Base-by-base conservation (phyloP, 2,329 filamentous ascomycete species). In the Metarhizium brunneum region DNA sequence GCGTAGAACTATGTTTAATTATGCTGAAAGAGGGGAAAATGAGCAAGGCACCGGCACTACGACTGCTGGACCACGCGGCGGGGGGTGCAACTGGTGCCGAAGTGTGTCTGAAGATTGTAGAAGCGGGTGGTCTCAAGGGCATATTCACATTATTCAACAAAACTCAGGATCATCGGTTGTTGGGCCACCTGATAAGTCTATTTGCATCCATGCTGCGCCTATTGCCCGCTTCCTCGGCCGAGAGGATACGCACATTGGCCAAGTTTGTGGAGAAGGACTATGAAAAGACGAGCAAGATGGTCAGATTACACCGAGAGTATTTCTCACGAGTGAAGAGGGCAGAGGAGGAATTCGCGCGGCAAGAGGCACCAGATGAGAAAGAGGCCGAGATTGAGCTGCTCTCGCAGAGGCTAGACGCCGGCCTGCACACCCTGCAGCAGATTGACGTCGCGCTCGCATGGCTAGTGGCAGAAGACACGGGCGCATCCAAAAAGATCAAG, bases 221-320 rank as follows among this genome's bases (percentile, higher is more conserved):
- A 4, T 71, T 99, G 1, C 91, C 92, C 0, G 88, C 84, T 16
- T 83, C 90, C 36, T 91, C 89, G 1, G 78, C 89, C 0, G 79
- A 85, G 36, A 82, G 94, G 6, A 95, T 97, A 62, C 83, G 94
- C 4, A 82, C 87, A 1, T 79, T 97, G 4, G 92, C 92, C 50
- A 99, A 99, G 66, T 97, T 97, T 64, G 87, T 96, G 18, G 94
- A 99, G 69, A 95, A 90, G 67, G 85, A 96, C 61, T 96, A 95
- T 68, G 90, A 86, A 62, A 97, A 97, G 76, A 83, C 90, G 42
- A 73, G 68, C 6, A 89, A 85, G 66, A 76, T 97, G 4, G 69
- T 95, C 40, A 76, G 80, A 57, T 70, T 96, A 50, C 82, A 92
- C 45, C 74, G 82, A 50, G 86, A 88, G 13, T 95, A 91, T 66